phyloP scores from a whole-genome alignment of 345 rosid species.

The Brassica incana region DNA sequence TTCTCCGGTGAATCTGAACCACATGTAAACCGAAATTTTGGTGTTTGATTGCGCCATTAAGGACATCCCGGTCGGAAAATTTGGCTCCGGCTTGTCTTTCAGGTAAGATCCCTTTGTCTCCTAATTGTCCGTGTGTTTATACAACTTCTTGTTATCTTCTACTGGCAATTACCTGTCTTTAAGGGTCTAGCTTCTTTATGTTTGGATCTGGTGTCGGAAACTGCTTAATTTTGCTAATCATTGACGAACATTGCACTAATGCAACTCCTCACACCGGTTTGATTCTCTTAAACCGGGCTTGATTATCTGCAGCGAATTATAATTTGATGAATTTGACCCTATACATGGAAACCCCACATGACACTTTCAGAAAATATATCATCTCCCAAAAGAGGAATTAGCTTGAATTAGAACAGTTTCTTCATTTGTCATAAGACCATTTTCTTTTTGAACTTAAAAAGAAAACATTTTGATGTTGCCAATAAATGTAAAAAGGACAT shows the following conservation, averaged over 20 bases:
- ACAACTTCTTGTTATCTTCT: background rate
- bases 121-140: background rate
- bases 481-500: background rate
- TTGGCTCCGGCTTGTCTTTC: constrained; percentile 42
- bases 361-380: background rate
- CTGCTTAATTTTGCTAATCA: background rate
- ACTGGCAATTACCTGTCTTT: background rate
- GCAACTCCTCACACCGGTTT: constrained; percentile 6
- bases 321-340: constrained; percentile 11
- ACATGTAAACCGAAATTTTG: background rate
- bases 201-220: constrained; percentile 27
- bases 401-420: constrained; percentile 9
- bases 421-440: constrained; percentile 8
- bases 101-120: constrained; percentile 43
- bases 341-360: constrained; percentile 11
- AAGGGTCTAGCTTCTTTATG: background rate
- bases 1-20: constrained; percentile 13
- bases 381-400: constrained; percentile 10
- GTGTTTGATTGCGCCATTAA: background rate
- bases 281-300: constrained; percentile 1
- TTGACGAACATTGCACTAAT: background rate
- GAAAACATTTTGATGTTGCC: background rate
- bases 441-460: background rate
- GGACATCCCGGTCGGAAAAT: constrained; percentile 37
- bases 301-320: background rate